Percentiles rank a stretch among this genome's conserved stretches.
These are phyloP conservation scores for Marvania coccoides DNA, from an alignment of 139 green algal genomes.

Conservation along the genomic window DNA sequence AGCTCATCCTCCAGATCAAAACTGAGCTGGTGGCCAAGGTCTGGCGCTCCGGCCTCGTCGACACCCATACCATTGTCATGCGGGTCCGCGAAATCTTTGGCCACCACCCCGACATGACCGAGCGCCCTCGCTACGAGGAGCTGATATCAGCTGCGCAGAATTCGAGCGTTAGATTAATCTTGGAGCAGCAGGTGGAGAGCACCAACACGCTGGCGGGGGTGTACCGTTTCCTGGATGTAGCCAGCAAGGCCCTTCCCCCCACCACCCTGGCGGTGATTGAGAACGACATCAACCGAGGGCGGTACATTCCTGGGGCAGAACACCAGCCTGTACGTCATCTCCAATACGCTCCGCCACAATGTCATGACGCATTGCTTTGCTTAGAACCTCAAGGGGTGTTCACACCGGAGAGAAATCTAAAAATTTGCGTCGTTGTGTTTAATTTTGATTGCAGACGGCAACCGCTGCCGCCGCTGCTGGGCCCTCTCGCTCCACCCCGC, in stretches of 20 bases:
- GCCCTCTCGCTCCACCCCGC: no score
- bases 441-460: no score
- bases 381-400: no score
- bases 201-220: not conserved
- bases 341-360: no score
- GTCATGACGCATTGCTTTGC: no score
- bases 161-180: not conserved
- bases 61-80: not conserved
- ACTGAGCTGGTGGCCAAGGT: not conserved
- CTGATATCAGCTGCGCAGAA: not conserved
- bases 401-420: no score
- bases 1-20: not conserved
- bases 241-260: not conserved
- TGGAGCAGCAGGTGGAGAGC: not conserved
- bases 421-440: no score
- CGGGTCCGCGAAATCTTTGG: not conserved
- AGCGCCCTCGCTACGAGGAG: not conserved
- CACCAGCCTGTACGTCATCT: no score
- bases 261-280: not conserved
- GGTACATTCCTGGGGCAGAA: not conserved
- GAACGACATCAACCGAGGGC: not conserved
- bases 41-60: not conserved
- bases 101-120: not conserved
- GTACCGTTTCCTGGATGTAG: not conserved
- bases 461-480: no score